A percentile compares a stretch with the other conserved stretches of the same genome.
Evolutionary conservation across 805 yeast genomes (phyloP).

Genomic region (Nakazawaea siamensis): DNA sequence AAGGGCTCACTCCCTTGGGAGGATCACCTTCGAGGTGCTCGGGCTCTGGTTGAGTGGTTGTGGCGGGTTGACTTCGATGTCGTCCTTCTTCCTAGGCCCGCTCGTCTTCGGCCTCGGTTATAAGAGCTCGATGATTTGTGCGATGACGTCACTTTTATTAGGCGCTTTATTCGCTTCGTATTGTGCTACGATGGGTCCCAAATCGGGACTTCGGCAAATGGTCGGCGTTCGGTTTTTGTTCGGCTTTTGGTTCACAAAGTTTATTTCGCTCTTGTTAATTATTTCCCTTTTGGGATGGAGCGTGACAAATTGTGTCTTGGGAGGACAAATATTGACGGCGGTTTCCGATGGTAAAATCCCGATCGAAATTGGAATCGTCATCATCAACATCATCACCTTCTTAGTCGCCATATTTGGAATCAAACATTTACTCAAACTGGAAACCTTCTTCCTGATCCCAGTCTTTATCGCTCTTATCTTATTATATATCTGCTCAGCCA

Average conservation of each 20-base stretch:
- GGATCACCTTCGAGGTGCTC: slow-evolving; percentile 32
- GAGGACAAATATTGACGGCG: slow-evolving; percentile 72
- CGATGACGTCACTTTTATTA: slow-evolving; percentile 51
- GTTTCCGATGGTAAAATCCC: slow-evolving; percentile 62
- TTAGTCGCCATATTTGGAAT: slow-evolving; percentile 74
- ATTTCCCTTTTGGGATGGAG: slow-evolving; percentile 88
- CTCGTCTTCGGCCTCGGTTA: slow-evolving; percentile 62
- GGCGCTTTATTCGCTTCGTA: slow-evolving; percentile 80
- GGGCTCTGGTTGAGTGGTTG: slow-evolving; percentile 84
- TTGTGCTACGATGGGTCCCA: slow-evolving; percentile 82
- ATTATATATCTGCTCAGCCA: slow-evolving; percentile 50
- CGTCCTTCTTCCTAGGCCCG: slow-evolving; percentile 73
- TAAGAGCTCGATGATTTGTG: slow-evolving; percentile 52
- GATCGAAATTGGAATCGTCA: slow-evolving; percentile 63
- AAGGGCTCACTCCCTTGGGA: slow-evolving; percentile 14
- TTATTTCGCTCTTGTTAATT: slow-evolving; percentile 63
- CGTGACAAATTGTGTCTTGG: slow-evolving; percentile 82
- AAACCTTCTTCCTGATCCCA: slow-evolving; percentile 59
- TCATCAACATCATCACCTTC: slow-evolving; percentile 57
- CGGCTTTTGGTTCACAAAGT: slow-evolving; percentile 80
- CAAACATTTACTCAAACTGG: slow-evolving; percentile 58
- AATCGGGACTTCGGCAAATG: slow-evolving; percentile 87
- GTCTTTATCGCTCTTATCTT: slow-evolving; percentile 59
- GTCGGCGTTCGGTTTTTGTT: slow-evolving; percentile 72
- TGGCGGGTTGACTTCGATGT: slow-evolving; percentile 86